Evolutionary conservation across 169 alveolate species (phyloP).

Genomic region (Plasmodium adleri): DNA sequence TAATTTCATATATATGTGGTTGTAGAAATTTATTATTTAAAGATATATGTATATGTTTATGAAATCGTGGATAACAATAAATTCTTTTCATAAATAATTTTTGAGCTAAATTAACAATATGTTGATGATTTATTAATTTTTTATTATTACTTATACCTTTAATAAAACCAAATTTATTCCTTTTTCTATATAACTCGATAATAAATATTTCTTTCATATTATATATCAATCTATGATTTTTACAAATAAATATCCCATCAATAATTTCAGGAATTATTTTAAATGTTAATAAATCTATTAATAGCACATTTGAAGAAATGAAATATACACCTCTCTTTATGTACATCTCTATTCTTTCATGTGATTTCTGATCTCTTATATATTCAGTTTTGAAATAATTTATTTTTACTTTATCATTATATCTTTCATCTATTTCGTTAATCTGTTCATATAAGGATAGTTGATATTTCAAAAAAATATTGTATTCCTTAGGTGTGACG

Average conservation of each 20-base stretch:
- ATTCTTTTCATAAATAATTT: slow-evolving; percentile 53
- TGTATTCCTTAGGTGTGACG: slow-evolving; percentile 70
- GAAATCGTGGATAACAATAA: slow-evolving; percentile 71
- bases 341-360: slow-evolving; percentile 69
- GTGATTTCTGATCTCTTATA: slow-evolving; percentile 60
- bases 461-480: slow-evolving; percentile 58
- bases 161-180: slow-evolving; percentile 73
- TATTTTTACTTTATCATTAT: slow-evolving; percentile 38
- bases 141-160: slow-evolving; percentile 71
- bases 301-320: slow-evolving; percentile 59
- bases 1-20: slow-evolving; percentile 71
- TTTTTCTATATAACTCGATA: slow-evolving; percentile 62
- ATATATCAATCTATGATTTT: slow-evolving; percentile 55
- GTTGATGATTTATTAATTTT: slow-evolving; percentile 43
- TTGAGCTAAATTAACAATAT: slow-evolving; percentile 27
- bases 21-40: slow-evolving; percentile 68
- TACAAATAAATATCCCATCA: slow-evolving; percentile 73
- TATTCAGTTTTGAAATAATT: slow-evolving; percentile 69
- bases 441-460: slow-evolving; percentile 24
- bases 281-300: slow-evolving; percentile 71
- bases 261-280: slow-evolving; percentile 76
- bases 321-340: slow-evolving; percentile 71
- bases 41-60: slow-evolving; percentile 63
- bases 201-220: slow-evolving; percentile 61
- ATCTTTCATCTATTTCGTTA: slow-evolving; percentile 29